Evolutionary conservation across 2,329 filamentous ascomycete genomes (phyloP).

Genomic region (Fusarium annulatum): DNA sequence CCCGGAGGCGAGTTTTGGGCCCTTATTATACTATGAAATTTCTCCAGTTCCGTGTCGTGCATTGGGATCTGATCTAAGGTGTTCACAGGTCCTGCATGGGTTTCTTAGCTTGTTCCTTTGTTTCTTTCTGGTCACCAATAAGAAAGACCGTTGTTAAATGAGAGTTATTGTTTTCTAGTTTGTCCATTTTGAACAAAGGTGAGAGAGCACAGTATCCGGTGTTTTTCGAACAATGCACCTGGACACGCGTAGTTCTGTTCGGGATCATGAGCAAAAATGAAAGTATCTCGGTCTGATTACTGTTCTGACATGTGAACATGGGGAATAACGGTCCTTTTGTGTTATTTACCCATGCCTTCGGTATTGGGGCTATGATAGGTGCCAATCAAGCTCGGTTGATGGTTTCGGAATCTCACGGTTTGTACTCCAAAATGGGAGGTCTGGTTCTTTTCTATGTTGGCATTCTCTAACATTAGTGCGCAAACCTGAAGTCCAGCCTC

Average conservation of each 20-base stretch:
- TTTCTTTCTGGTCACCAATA: not conserved
- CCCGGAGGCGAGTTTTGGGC: too few relatives aligned
- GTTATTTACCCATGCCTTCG: not conserved
- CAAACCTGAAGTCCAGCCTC: constrained; percentile 56
- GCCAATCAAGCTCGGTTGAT: not conserved
- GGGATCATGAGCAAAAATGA: accelerated
- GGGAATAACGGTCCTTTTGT: not conserved
- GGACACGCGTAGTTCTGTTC: not conserved
- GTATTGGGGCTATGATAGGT: accelerated
- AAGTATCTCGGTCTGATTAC: too few relatives aligned
- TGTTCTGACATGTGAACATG: not conserved
- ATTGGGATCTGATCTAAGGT: not conserved
- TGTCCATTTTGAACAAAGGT: not conserved
- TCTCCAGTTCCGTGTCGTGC: accelerated
- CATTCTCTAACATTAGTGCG: constrained; percentile 39
- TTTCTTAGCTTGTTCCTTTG: not conserved
- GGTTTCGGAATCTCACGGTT: too few relatives aligned
- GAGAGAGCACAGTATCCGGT: not conserved
- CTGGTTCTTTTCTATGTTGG: not conserved
- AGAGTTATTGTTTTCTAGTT: not conserved
- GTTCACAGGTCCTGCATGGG: too few relatives aligned
- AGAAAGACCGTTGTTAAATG: not conserved
- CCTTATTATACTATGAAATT: not conserved
- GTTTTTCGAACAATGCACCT: not conserved
- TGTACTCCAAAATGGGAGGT: not conserved